Percentiles rank a stretch among this genome's conserved stretches.
These are phyloP conservation scores for Calonectria henricotiae DNA, from an alignment of 2,329 filamentous ascomycete species.

Conservation along the genomic window DNA sequence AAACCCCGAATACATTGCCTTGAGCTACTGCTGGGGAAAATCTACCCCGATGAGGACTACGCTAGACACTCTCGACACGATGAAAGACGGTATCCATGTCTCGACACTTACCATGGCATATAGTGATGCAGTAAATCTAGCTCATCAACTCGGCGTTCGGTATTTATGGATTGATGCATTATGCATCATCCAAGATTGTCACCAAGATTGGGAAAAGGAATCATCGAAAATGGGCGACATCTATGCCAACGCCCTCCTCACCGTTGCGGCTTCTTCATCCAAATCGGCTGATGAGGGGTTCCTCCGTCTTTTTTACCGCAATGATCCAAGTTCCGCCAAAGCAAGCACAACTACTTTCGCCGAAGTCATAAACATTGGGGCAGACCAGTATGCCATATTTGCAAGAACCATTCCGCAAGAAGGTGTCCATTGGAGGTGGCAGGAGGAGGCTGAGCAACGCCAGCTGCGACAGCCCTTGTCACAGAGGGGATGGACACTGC, in stretches of 20 bases:
- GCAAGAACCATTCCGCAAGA: slow-evolving; percentile 35
- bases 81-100: slow-evolving; percentile 33
- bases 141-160: slow-evolving; percentile 21
- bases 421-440: slow-evolving; percentile 45
- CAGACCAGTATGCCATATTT: background rate
- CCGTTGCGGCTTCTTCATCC: slow-evolving; percentile 44
- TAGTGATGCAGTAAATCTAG: slow-evolving; percentile 17
- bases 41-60: slow-evolving; percentile 30
- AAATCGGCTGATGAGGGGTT: slow-evolving; percentile 28
- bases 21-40: slow-evolving; percentile 47
- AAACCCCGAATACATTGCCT: slow-evolving; percentile 35
- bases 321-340: background rate
- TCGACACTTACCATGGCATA: slow-evolving; percentile 38
- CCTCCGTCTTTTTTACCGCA: background rate
- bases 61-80: slow-evolving; percentile 13
- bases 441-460: slow-evolving; percentile 25
- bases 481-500: slow-evolving; percentile 42
- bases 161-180: slow-evolving; percentile 35
- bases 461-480: slow-evolving; percentile 39
- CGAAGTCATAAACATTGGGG: background rate
- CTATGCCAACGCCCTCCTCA: slow-evolving; percentile 42
- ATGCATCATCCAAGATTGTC: slow-evolving; percentile 34
- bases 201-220: slow-evolving; percentile 39
- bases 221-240: slow-evolving; percentile 40
- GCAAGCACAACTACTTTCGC: background rate